Base-by-base conservation (phyloP, 1,284 basidiomycete species). In the Tylopilus microsporus region DNA sequence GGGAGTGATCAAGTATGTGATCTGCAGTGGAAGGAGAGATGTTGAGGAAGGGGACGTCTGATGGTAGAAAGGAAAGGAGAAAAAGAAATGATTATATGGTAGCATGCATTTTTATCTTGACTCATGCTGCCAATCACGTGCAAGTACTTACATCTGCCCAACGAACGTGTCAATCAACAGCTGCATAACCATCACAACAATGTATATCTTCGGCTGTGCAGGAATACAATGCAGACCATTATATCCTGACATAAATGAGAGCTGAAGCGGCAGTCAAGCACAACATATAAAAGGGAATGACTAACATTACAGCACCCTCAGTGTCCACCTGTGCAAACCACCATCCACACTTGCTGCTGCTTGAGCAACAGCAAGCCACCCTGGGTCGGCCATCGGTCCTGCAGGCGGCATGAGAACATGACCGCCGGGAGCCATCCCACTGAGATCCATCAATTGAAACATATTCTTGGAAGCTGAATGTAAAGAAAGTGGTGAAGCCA, bases 391-490 rank as follows among this genome's bases (percentile, higher is more conserved):
- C 55, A 73, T 74, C 42, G 75, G 74, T 39, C 74, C 73, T 52
- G 60, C 73, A 62, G 45, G 74, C 61, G 63, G 76, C 71, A 55
- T 75, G 62, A 58, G 76, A 72, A 69, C 75, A 74, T 54, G 72
- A 2, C 70, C 68, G n/a, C 70, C 68, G n/a, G 62, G 64, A 36
- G 70, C 74, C 65, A 76, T 75, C 64, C 76, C 65, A 50, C 71
- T 66, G 56, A 88, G 72, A 68, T 84, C 84, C 73, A 89, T 79
- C 18, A 76, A 73, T 63, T 85, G 82, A 72, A 88, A 89, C 39
- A 91, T 82, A 64, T 91, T 92, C 69, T 91, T 91, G 67, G 87
- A 90, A 41, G 90, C 82, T 57, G 41, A 71, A 73, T 1, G 69
- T 63, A 43, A 73, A 73, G 52, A 73, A 73, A 64, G 76, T 80